A percentile compares a stretch with the other conserved stretches of the same genome.
These are phyloP conservation scores for Tylopilus sp. DNA, from an alignment of 768 basidiomycete genomes.

Conservation along the genomic window DNA sequence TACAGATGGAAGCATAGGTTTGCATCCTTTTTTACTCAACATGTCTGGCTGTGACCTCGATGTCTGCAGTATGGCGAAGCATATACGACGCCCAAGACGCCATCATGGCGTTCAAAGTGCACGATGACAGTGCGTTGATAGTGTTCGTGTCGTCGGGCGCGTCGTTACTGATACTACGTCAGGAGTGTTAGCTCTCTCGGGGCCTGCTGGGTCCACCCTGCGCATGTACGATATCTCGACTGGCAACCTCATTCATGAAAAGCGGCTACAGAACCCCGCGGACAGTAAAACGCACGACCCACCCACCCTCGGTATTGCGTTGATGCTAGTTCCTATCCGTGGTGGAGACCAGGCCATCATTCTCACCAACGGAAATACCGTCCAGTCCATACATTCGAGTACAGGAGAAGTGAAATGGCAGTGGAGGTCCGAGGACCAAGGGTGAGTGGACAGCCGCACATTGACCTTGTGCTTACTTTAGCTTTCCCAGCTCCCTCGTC, in stretches of 20 bases:
- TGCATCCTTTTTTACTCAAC: constrained; percentile 1
- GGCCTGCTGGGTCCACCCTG: constrained; percentile 64
- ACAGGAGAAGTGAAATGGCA: constrained; percentile 63
- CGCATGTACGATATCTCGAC: constrained; percentile 62
- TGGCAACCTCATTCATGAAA: constrained; percentile 68
- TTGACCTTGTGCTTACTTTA: not conserved
- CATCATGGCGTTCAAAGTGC: constrained; percentile 59
- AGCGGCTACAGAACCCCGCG: constrained; percentile 47
- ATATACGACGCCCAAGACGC: constrained; percentile 67
- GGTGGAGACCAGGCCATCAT: constrained; percentile 34
- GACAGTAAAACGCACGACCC: constrained; percentile 49
- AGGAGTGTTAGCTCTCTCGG: constrained; percentile 77
- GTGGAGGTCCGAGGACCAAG: constrained; percentile 68
- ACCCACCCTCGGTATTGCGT: constrained; percentile 49
- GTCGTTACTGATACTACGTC: not conserved
- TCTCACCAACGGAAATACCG: constrained; percentile 56
- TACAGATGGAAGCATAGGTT: constrained; percentile 69
- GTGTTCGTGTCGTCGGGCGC: not conserved
- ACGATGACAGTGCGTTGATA: constrained; percentile 50
- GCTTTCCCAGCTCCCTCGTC: constrained; percentile 50
- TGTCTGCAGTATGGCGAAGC: constrained; percentile 70
- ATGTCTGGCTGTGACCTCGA: constrained; percentile 2
- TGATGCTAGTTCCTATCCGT: constrained; percentile 37
- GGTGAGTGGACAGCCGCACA: constrained; percentile 39
- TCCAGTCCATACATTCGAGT: constrained; percentile 46